Evolutionary conservation across 192 early-diverging fungal genomes (phyloP).

Genomic region (Spinellus fusiger): DNA sequence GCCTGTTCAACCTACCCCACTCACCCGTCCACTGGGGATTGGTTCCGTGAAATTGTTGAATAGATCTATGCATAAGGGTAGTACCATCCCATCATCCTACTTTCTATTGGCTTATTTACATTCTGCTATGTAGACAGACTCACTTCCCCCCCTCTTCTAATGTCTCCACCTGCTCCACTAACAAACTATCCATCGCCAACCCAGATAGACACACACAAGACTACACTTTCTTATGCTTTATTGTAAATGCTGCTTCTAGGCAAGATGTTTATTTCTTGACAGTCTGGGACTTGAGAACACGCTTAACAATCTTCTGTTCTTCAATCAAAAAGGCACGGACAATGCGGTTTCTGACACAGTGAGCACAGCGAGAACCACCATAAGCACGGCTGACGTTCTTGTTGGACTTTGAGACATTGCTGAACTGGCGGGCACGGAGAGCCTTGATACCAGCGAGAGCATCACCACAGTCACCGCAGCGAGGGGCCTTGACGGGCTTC

Average conservation of each 20-base stretch:
- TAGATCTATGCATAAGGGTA: no score
- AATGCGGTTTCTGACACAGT: slow-evolving; percentile 77
- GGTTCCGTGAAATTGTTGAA: no score
- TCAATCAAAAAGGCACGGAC: slow-evolving; percentile 98
- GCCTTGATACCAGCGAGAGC: slow-evolving; percentile 72
- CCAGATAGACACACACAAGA: no score
- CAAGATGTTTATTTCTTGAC: not conserved
- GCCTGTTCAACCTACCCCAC: no score
- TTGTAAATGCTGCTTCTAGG: not conserved
- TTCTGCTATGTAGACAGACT: no score
- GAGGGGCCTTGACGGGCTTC: slow-evolving; percentile 88
- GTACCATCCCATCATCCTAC: no score
- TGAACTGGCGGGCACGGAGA: slow-evolving; percentile 90
- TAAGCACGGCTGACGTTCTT: slow-evolving; percentile 94
- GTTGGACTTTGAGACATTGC: slow-evolving; percentile 84
- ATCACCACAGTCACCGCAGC: slow-evolving; percentile 96
- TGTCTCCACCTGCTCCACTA: no score
- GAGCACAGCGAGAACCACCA: slow-evolving; percentile 92
- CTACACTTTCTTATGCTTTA: not conserved
- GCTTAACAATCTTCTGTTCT: slow-evolving; percentile 99
- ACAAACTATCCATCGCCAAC: no score
- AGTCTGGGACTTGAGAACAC: slow-evolving; percentile 81
- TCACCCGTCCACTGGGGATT: no score
- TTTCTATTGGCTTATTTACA: no score
- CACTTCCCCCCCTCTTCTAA: no score